phyloP scores from a whole-genome alignment of 768 basidiomycete species.

The Daedaleopsis nitida region DNA sequence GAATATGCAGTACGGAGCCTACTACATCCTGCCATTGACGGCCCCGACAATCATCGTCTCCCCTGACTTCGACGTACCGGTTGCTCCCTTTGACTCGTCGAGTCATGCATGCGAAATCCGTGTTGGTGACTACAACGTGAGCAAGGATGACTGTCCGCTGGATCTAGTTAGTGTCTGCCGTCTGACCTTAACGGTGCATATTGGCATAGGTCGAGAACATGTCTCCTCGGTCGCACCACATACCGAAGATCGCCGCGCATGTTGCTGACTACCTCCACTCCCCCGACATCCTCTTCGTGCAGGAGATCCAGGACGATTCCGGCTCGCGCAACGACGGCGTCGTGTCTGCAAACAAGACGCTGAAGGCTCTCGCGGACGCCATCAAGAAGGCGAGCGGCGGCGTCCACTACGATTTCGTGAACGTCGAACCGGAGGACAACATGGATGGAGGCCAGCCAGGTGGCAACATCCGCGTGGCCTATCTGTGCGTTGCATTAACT shows the following conservation, averaged over 20 bases:
- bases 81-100: constrained; percentile 41
- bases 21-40: constrained; percentile 58
- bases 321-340: constrained; percentile 55
- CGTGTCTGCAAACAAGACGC: constrained; percentile 54
- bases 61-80: constrained; percentile 36
- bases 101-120: constrained; percentile 47
- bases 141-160: constrained; percentile 6
- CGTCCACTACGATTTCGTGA: constrained; percentile 49
- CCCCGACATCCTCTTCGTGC: constrained; percentile 63
- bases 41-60: constrained; percentile 48
- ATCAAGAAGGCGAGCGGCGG: constrained; percentile 41
- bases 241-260: constrained; percentile 52
- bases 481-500: constrained; percentile 41
- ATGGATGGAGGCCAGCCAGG: constrained; percentile 64
- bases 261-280: constrained; percentile 49
- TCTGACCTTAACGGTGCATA: neutral
- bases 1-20: constrained; percentile 45
- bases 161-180: neutral
- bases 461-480: constrained; percentile 64
- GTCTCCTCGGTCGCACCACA: constrained; percentile 48
- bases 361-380: constrained; percentile 49
- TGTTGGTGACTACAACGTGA: constrained; percentile 63
- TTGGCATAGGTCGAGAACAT: constrained; percentile 61
- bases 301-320: constrained; percentile 65
- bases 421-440: constrained; percentile 53